A percentile compares a stretch with the other conserved stretches of the same genome.
Evolutionary conservation across 2,329 filamentous ascomycete genomes (phyloP).

Genomic region (Ilyonectria destructans): DNA sequence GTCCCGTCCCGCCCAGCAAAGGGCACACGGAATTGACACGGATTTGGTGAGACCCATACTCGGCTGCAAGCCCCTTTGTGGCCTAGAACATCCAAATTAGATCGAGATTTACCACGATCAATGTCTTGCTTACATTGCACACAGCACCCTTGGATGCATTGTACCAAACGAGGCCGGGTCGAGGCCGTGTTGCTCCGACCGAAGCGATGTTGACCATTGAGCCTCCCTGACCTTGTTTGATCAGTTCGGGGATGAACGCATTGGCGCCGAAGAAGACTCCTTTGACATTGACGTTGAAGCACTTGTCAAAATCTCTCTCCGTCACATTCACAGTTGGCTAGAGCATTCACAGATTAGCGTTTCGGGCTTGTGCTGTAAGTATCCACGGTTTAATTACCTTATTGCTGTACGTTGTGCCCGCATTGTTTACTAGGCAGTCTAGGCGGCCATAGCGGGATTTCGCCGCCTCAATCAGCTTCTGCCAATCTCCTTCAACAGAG

Average conservation of each 20-base stretch:
- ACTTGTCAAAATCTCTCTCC: not conserved
- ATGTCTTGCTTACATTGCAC: not conserved
- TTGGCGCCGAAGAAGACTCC: not conserved
- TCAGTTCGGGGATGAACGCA: not conserved
- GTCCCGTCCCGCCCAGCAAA: not conserved
- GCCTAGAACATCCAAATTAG: not conserved
- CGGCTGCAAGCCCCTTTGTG: not conserved
- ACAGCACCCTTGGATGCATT: slow-evolving; percentile 3
- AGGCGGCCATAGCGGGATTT: not conserved
- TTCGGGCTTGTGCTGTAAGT: not conserved
- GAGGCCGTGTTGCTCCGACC: not conserved
- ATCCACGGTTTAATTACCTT: not conserved
- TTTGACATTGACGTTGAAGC: slow-evolving; percentile 3
- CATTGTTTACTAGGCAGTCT: not conserved
- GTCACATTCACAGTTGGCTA: not conserved
- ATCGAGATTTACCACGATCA: no score
- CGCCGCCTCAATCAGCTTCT: not conserved
- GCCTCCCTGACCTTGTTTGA: slow-evolving; percentile 1
- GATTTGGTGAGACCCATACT: slow-evolving; percentile 2
- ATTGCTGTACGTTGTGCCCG: not conserved
- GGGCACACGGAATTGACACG: slow-evolving; percentile 1
- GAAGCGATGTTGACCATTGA: not conserved
- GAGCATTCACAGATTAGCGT: no score
- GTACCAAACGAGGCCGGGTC: not conserved
- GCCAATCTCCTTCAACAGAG: not conserved